Conservation (phyloP, 2,329 filamentous ascomycete species). For the Nannizziopsis arthrosporioides region DNA sequence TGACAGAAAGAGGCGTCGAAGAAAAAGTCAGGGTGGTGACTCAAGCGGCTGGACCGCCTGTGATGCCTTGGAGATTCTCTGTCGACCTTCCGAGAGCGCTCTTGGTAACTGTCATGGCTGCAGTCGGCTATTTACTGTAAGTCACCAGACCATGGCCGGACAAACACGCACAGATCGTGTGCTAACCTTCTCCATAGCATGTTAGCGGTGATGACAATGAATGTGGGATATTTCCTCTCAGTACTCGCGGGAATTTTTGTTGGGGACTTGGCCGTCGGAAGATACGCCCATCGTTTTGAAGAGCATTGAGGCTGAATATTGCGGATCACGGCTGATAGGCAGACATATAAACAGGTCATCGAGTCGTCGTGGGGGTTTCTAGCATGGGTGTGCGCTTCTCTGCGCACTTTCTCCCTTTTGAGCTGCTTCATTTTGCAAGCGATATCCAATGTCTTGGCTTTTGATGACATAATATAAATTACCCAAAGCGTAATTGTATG, state of each 20-base stretch:
- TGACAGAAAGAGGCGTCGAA: conserved; percentile 65
- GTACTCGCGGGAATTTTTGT: conserved; percentile 69
- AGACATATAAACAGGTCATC: not conserved
- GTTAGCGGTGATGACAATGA: conserved; percentile 84
- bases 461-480: conserved; percentile 2
- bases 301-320: conserved; percentile 35
- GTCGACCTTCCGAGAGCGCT: conserved; percentile 64
- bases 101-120: conserved; percentile 60
- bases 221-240: conserved; percentile 72
- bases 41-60: conserved; percentile 38
- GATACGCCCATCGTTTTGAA: conserved; percentile 43
- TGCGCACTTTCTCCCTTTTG: not conserved
- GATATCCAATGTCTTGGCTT: not conserved
- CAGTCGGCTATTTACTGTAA: conserved; percentile 75
- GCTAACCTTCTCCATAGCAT: conserved; percentile 47
- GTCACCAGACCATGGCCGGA: conserved; percentile 28
- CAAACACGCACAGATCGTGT: conserved; percentile 10
- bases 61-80: conserved; percentile 66
- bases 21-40: conserved; percentile 66
- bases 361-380: not conserved
- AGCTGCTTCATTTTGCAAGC: not conserved
- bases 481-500: not conserved
- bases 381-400: not conserved
- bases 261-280: conserved; percentile 70
- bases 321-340: not conserved